These are phyloP conservation scores for Aspergillus ibericus DNA, from an alignment of 2,329 filamentous ascomycete genomes.

Conservation along the genomic window DNA sequence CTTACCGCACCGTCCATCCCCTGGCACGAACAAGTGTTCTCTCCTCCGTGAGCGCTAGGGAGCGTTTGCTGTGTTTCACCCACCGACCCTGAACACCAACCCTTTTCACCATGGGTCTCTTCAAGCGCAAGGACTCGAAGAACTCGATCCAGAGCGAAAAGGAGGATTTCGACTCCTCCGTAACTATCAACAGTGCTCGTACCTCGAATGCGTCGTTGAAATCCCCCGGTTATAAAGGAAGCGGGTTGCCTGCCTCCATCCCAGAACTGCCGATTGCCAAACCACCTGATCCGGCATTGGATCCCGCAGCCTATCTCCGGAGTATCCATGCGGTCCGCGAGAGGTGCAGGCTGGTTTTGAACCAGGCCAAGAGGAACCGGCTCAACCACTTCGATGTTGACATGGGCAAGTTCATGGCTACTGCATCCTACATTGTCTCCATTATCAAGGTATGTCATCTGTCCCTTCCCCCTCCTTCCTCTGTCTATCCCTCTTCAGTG, in stretches of 20 bases:
- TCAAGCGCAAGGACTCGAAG: slow-evolving; percentile 49
- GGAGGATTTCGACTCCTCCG: slow-evolving; percentile 42
- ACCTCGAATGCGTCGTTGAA: slow-evolving; percentile 50
- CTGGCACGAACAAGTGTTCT: neutral
- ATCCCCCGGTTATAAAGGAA: slow-evolving; percentile 50
- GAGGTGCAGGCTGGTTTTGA: slow-evolving; percentile 68
- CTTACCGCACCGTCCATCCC: neutral
- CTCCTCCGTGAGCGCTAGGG: neutral
- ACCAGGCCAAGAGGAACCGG: slow-evolving; percentile 74
- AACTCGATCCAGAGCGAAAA: slow-evolving; percentile 38
- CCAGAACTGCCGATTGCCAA: slow-evolving; percentile 78
- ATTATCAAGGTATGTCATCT: slow-evolving; percentile 78
- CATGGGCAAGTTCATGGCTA: slow-evolving; percentile 77
- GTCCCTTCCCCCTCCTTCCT: neutral
- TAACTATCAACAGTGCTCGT: slow-evolving; percentile 44
- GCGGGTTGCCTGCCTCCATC: slow-evolving; percentile 54
- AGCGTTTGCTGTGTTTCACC: neutral
- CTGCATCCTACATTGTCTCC: slow-evolving; percentile 82
- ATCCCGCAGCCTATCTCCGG: slow-evolving; percentile 86
- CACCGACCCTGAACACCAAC: neutral
- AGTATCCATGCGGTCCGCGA: slow-evolving; percentile 88
- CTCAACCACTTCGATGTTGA: slow-evolving; percentile 88
- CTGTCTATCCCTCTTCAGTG: neutral
- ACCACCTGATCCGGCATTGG: slow-evolving; percentile 81
- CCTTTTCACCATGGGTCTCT: slow-evolving; percentile 43